Evolutionary conservation across 2,329 filamentous ascomycete species (phyloP), one percentile per base, ranked within the genome.

Genomic region (Fusarium sp.): DNA sequence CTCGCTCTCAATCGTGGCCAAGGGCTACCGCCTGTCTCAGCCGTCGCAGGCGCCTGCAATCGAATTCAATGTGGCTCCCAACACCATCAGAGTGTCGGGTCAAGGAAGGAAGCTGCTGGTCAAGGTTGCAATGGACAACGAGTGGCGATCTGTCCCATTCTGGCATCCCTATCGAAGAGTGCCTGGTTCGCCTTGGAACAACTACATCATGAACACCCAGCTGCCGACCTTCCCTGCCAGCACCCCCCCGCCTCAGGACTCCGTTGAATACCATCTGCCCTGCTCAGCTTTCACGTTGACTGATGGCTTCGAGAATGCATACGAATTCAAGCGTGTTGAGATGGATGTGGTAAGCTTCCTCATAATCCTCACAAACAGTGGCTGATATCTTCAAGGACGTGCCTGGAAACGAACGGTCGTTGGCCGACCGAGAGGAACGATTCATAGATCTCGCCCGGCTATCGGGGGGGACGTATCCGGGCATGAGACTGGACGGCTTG

Each of bases 101-200:
- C 62, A 70, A 16, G 78, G 78, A 9, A 68, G 35, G 16, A 63
- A 69, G 31, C 61, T 79, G 11, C 22, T 78, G 13, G 70, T 66
- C 22, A 73, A 56, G 25, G 56, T 74, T 13, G 71, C 64, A 14
- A 29, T 59, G n/a, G 63, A 36, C 13, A 42, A 65, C 2, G 22
- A 36, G 8, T 78, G 71, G 73, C 64, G 58, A 20, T 33, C 62
- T 16, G 64, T 69, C 4, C 71, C 74, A 11, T 47, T 63, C 60
- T 77, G 74, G 69, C 74, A 79, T 29, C 77, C 77, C 20, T 71
- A 71, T 47, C 57, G 65, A 27, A 68, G 60, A 14, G 58, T 74
- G 2, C 76, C 75, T 11, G 77, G 77, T 6, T 76, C 76, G 11
- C 63, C 70, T 20, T 79, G 77, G 77, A 78, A 78, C 63, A 76